Evolutionary conservation across 2,329 filamentous ascomycete species (phyloP).

Genomic region (Venturia effusa): DNA sequence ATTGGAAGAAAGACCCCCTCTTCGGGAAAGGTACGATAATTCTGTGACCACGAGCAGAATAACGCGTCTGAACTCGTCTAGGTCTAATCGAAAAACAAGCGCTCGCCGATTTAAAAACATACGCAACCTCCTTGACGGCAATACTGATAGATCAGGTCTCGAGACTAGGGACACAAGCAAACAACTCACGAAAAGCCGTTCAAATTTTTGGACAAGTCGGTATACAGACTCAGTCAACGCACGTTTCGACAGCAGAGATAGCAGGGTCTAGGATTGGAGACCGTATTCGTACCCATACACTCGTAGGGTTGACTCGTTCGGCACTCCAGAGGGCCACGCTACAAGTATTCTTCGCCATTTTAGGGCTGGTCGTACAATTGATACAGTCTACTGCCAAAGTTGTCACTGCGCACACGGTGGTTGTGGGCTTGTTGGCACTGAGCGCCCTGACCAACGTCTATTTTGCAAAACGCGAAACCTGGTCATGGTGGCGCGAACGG

Average conservation of each 20-base stretch:
- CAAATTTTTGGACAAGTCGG: slow-evolving; percentile 71
- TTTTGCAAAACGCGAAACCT: slow-evolving; percentile 61
- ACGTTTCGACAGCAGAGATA: slow-evolving; percentile 26
- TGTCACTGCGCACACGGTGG: slow-evolving; percentile 60
- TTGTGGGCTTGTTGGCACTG: slow-evolving; percentile 56
- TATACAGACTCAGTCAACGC: slow-evolving; percentile 51
- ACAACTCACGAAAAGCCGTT: slow-evolving; percentile 65
- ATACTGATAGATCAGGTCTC: slow-evolving; percentile 68
- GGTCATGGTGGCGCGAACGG: slow-evolving; percentile 77
- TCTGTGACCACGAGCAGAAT: background rate
- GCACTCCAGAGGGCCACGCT: background rate
- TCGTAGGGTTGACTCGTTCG: background rate
- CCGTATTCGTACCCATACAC: slow-evolving; percentile 1
- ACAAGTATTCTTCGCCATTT: slow-evolving; percentile 39
- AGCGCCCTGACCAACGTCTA: slow-evolving; percentile 66
- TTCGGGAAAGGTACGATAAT: slow-evolving; percentile 29
- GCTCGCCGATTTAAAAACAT: slow-evolving; percentile 60
- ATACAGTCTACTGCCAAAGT: slow-evolving; percentile 52
- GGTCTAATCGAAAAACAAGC: slow-evolving; percentile 53
- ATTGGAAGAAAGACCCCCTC: slow-evolving; percentile 61
- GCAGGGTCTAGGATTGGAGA: slow-evolving; percentile 11
- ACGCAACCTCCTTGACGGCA: slow-evolving; percentile 65
- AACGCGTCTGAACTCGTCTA: slow-evolving; percentile 15
- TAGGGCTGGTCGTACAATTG: slow-evolving; percentile 64
- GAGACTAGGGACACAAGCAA: slow-evolving; percentile 52